These are phyloP conservation scores for Artomyces pyxidatus DNA, from an alignment of 768 basidiomycete genomes.

Conservation along the genomic window DNA sequence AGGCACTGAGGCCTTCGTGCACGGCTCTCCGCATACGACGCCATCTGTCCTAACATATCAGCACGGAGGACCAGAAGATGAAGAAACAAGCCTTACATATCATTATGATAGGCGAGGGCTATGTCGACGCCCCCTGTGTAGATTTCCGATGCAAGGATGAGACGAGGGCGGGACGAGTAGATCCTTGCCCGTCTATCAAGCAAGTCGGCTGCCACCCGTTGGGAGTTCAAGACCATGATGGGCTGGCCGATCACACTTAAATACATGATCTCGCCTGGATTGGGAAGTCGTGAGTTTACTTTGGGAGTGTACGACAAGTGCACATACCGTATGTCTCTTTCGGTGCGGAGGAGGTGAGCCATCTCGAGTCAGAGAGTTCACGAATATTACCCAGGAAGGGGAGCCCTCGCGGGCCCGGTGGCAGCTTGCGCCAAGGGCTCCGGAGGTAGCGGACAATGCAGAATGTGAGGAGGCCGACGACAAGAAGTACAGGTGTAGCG, in stretches of 20 bases:
- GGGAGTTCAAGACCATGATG: conserved; percentile 18
- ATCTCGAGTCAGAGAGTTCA: conserved; percentile 9
- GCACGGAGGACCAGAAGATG: too few species aligned
- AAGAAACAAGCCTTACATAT: too few species aligned
- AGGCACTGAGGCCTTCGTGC: conserved; percentile 7
- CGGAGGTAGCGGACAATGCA: conserved; percentile 8
- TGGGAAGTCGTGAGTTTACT: not conserved
- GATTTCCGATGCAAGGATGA: conserved; percentile 12
- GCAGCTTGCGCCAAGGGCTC: conserved; percentile 13
- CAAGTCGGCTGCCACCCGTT: conserved; percentile 18
- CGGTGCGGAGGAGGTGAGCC: conserved; percentile 13
- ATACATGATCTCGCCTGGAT: conserved; percentile 13
- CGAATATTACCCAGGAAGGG: conserved; percentile 10
- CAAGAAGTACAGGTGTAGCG: too few species aligned
- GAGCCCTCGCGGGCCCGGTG: conserved; percentile 8
- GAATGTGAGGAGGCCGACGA: too few species aligned
- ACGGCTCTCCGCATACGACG: conserved; percentile 11
- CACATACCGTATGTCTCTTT: conserved; percentile 8
- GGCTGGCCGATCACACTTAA: conserved; percentile 15
- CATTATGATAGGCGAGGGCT: conserved; percentile 9
- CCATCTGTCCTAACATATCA: conserved; percentile 7
- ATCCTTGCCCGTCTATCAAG: conserved; percentile 16
- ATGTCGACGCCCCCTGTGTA: conserved; percentile 11
- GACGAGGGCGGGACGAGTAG: conserved; percentile 13
- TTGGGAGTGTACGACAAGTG: not conserved